Base-by-base conservation (phyloP, 2,329 filamentous ascomycete genomes). In the Trichoderma sp. region DNA sequence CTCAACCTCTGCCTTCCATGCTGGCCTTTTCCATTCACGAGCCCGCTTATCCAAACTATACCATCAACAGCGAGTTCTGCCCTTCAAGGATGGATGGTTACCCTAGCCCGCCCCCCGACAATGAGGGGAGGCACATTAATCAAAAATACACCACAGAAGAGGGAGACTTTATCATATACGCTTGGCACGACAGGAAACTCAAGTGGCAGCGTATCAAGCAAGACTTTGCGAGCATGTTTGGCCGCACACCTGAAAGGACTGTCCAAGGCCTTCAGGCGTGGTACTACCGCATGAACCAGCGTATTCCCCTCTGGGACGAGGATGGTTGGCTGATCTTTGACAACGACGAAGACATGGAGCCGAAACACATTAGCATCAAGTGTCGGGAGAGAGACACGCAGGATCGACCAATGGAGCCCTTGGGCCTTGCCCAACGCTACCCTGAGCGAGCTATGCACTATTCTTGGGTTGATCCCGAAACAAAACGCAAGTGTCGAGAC, bases 391-490 rank as follows among this genome's bases (percentile, higher is more conserved):
- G 77, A 32, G 79, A 81, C 58, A 76, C 73, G 61, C 77, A 79
- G 56, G 77, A 77, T 70, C 79, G 77, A 69, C 77, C 78, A 21
- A 75, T 75, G 73, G 77, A 80, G 67, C 78, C 78, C 1, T 73
- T 81, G 28, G 79, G 79, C 1, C 74, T 81, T 13, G 79, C 77
- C 0, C 79, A 81, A 65, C 77, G 84, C n/a, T 85, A 82, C 68
- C 83, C 83, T 2, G 83, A 85, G 68, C 78, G 82, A 28, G 83
- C 83, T 7, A 76, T 84, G 46, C 75, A 78, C 43, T 85, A 85
- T 72, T 63, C 74, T 5, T 85, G 83, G 83, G 81, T 85, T 16
- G 76, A 80, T 8, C 65, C 74, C 2, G 78, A 81, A 58, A 71
- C 81, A 60, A 82, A 82, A 72, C 69, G 73, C 55, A 76, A 78